Percentiles rank a stretch among this genome's conserved stretches.
phyloP scores from a whole-genome alignment of 345 rosid species.

The Eucalyptus sp. region DNA sequence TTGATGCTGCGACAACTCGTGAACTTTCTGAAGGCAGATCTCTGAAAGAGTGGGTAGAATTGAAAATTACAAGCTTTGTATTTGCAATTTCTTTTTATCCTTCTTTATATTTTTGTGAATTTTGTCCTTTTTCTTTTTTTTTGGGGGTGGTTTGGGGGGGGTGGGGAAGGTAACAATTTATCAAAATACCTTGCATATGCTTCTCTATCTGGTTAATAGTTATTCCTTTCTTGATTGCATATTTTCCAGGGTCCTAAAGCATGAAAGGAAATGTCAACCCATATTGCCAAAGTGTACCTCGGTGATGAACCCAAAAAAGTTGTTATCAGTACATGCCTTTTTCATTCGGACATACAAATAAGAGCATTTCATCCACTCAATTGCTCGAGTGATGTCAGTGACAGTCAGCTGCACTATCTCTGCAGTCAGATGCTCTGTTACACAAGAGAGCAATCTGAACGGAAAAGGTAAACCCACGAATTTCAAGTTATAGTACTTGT shows the following conservation, averaged over 20 bases:
- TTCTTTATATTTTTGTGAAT: not conserved
- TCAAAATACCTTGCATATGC: conserved; percentile 64
- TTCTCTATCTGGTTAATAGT: conserved; percentile 69
- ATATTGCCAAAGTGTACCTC: not conserved
- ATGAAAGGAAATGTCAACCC: not conserved
- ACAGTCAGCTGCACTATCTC: conserved; percentile 94
- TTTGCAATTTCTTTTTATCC: not conserved
- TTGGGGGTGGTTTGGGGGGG: not conserved
- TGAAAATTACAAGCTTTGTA: not conserved
- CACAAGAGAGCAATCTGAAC: conserved; percentile 75
- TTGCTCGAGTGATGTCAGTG: conserved; percentile 73
- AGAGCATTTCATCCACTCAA: conserved; percentile 98
- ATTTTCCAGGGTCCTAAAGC: conserved; percentile 74
- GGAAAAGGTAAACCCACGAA: not conserved
- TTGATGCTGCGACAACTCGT: conserved; percentile 68
- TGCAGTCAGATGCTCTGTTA: conserved; percentile 92
- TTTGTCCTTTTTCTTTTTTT: not conserved
- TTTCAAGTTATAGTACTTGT: not conserved
- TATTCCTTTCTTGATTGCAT: conserved; percentile 68
- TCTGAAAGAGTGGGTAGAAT: conserved; percentile 25
- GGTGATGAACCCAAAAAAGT: not conserved
- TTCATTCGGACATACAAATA: conserved; percentile 85
- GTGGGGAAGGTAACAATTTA: not conserved
- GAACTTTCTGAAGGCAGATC: conserved; percentile 69
- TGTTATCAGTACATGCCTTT: conserved; percentile 38